Conservation (phyloP, 1,284 basidiomycete genomes). For the Leccinum griseonigrum region DNA sequence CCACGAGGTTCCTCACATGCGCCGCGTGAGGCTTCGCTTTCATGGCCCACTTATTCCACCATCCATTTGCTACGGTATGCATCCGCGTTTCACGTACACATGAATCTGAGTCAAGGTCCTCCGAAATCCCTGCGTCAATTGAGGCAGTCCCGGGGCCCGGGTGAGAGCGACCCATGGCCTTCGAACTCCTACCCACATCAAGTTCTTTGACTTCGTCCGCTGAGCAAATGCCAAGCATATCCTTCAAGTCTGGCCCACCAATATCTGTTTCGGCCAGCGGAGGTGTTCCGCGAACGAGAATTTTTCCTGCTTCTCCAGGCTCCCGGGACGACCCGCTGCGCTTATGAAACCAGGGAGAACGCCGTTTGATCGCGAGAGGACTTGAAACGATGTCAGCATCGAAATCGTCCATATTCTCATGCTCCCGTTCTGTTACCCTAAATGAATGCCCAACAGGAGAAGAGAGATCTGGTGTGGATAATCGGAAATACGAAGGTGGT, state of each 20-base stretch:
- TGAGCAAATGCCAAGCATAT: constrained; percentile 42
- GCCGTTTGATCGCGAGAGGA: constrained; percentile 41
- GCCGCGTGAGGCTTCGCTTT: constrained; percentile 17
- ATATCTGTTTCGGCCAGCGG: constrained; percentile 18
- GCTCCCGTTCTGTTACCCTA: constrained; percentile 10
- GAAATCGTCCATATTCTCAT: constrained; percentile 40
- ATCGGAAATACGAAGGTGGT: constrained; percentile 47
- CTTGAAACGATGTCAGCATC: constrained; percentile 62
- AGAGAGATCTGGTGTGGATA: constrained; percentile 58
- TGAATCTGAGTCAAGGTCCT: constrained; percentile 23
- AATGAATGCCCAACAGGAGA: constrained; percentile 46
- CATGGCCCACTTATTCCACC: constrained; percentile 56
- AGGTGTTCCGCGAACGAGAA: constrained; percentile 41
- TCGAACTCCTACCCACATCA: constrained; percentile 20
- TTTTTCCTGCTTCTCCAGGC: constrained; percentile 13
- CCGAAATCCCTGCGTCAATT: constrained; percentile 9
- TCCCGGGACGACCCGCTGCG: constrained; percentile 6
- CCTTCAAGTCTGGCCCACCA: constrained; percentile 46
- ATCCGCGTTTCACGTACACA: constrained; percentile 33
- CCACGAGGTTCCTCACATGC: constrained; percentile 23
- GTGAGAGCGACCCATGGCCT: not conserved
- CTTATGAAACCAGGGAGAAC: constrained; percentile 17
- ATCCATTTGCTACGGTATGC: constrained; percentile 53
- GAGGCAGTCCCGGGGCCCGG: not conserved
- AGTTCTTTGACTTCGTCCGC: constrained; percentile 49